Evolutionary conservation across 2,329 filamentous ascomycete genomes (phyloP).

Genomic region (Alternaria triticina): DNA sequence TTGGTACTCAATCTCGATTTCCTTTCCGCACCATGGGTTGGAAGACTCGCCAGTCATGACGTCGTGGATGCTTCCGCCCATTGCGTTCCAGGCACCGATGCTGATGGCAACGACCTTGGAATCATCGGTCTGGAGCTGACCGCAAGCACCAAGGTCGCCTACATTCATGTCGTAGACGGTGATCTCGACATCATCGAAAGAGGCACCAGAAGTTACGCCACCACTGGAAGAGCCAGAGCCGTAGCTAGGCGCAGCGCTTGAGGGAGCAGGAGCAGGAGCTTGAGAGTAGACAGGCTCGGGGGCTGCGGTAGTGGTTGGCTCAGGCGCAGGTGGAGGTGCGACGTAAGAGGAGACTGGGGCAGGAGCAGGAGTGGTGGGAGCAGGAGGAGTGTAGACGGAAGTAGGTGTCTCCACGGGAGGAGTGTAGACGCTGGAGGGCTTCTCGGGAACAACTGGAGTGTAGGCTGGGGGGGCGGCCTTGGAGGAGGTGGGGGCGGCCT

Average conservation of each 20-base stretch:
- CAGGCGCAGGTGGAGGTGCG: slow-evolving; percentile 10
- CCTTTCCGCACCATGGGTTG: slow-evolving; percentile 45
- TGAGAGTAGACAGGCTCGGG: slow-evolving; percentile 5
- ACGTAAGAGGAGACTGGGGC: slow-evolving; percentile 9
- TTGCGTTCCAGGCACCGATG: slow-evolving; percentile 22
- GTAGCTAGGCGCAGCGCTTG: slow-evolving; percentile 6
- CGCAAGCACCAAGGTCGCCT: slow-evolving; percentile 41
- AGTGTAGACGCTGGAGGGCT: slow-evolving; percentile 21
- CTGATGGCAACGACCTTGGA: slow-evolving; percentile 40
- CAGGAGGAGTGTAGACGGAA: slow-evolving; percentile 1
- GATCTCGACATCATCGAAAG: slow-evolving; percentile 33
- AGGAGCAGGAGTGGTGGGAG: slow-evolving; percentile 15
- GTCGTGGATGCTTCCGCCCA: slow-evolving; percentile 39
- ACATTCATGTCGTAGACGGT: slow-evolving; percentile 43
- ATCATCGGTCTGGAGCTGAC: slow-evolving; percentile 28
- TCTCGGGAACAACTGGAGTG: slow-evolving; percentile 12
- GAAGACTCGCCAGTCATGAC: slow-evolving; percentile 37
- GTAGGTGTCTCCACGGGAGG: slow-evolving; percentile 13
- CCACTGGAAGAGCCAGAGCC: not conserved
- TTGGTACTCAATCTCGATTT: slow-evolving; percentile 39
- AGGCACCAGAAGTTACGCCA: slow-evolving; percentile 8
- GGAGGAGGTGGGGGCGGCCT: not conserved
- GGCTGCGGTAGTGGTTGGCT: slow-evolving; percentile 8
- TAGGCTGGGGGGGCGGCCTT: slow-evolving; percentile 16
- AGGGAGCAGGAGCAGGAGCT: slow-evolving; percentile 12